Base-by-base conservation (phyloP, 2,329 filamentous ascomycete genomes). In the Epichloe glyceriae region DNA sequence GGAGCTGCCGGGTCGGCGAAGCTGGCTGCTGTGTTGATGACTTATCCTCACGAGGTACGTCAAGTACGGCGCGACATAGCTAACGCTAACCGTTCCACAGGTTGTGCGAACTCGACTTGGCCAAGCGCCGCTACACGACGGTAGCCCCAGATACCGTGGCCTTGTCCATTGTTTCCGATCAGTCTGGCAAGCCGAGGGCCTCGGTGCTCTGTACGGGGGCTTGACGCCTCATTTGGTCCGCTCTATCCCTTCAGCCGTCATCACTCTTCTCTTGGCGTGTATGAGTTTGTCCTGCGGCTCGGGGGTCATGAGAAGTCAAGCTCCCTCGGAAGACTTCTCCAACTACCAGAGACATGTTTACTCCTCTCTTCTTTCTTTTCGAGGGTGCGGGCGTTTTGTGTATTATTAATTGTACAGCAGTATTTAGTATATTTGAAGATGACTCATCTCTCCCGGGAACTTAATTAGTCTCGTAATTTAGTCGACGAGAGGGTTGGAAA, bases 41-140 rank as follows among this genome's bases (percentile, higher is more conserved):
- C 87, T 22, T 95, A 94, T 69, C 88, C 88, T 1, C 88, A 94
- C 62, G 88, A 95, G 73, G 84, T 86, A 61, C 12, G 19, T 19
- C 19, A 19, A 19, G 19, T 19, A 19, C 19, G 19, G 19, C 19
- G 19, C 19, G 19, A 19, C 19, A 19, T 19, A 19, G 19, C 19
- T 19, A 19, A 19, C 19, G 40, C 40, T 42, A 10, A 22, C 14
- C 40, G 8, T 42, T 40, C 15, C 11, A 20, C 34, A 46, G 44
- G 44, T 46, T 37, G 19, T 37, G 6, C 19, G 44, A 17, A 94
- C 88, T n/a, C 75, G 88, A 49, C 70, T 94, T 60, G 78, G 88
- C 57, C 86, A 90, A 67, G 86, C 84, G 1, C 87, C 88, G 19
- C 73, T 74, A 63, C 75, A 73, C 55, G 76, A 76, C 56, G 76